A percentile compares a stretch with the other conserved stretches of the same genome.
These are phyloP conservation scores for Ceratocystis harringtonii DNA, from an alignment of 2,329 filamentous ascomycete genomes.

Conservation along the genomic window DNA sequence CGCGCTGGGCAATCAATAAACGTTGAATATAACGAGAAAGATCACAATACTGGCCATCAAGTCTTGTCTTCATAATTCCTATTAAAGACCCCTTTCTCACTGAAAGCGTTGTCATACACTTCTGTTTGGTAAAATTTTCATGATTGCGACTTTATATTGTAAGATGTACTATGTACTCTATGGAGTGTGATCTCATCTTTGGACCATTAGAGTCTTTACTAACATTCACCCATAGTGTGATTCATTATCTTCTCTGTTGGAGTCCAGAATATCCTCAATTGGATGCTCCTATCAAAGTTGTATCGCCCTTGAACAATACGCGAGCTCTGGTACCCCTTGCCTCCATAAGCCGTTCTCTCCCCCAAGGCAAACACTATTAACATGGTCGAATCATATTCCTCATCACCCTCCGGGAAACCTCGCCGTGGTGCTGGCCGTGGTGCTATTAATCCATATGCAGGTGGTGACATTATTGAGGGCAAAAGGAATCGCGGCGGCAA, in stretches of 20 bases:
- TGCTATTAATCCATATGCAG: slow-evolving; percentile 20
- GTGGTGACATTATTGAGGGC: slow-evolving; percentile 34
- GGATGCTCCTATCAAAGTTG: neutral
- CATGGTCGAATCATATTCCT: slow-evolving; percentile 7
- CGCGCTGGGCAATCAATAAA: neutral
- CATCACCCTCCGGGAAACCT: slow-evolving; percentile 25
- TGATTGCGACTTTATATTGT: neutral
- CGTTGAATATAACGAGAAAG: too few relatives aligned
- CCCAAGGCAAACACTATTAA: neutral
- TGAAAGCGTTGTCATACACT: neutral
- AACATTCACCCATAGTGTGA: neutral
- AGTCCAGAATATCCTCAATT: neutral
- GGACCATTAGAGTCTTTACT: neutral
- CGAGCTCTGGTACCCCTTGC: neutral
- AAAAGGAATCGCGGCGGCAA: slow-evolving; percentile 40
- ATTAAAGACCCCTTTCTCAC: neutral
- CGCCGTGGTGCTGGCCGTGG: slow-evolving; percentile 24
- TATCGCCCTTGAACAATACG: neutral
- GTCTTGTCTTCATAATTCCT: too few relatives aligned
- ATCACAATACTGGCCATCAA: too few relatives aligned
- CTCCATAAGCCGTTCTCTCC: neutral
- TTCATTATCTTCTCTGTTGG: neutral
- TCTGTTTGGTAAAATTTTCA: neutral
- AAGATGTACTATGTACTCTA: neutral
- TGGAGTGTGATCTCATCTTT: neutral